Evolutionary conservation across 169 alveolate species (phyloP).

Genomic region (Besnoitia besnoiti): DNA sequence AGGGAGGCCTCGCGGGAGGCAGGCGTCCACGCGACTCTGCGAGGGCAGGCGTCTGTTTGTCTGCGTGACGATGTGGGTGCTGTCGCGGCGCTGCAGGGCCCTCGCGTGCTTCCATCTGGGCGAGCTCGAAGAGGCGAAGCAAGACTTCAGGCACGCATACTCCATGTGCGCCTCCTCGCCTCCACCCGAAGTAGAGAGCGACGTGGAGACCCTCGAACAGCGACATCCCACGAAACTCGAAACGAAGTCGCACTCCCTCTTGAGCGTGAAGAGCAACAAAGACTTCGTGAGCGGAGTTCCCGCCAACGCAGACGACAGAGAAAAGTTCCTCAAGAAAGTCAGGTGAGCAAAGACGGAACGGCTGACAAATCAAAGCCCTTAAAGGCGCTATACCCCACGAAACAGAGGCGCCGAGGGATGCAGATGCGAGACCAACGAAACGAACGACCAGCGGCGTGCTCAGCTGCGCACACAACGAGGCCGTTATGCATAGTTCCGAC

Average conservation of each 20-base stretch:
- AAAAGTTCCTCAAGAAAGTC: slow-evolving; percentile 26
- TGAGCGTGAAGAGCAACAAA: background rate
- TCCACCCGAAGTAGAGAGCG: background rate
- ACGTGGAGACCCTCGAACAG: background rate
- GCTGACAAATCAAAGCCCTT: background rate
- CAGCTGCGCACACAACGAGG: no score
- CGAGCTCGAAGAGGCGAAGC: slow-evolving; percentile 22
- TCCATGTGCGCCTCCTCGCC: background rate
- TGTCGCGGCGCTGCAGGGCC: background rate
- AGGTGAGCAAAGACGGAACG: background rate
- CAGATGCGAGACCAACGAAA: no score
- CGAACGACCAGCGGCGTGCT: no score
- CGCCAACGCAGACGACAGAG: background rate
- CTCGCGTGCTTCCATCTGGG: slow-evolving; percentile 12
- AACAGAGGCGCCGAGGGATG: no score
- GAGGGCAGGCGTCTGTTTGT: no score
- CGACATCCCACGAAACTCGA: background rate
- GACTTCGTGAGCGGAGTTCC: background rate
- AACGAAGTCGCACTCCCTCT: background rate
- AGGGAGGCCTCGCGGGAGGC: no score
- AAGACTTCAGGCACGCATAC: background rate
- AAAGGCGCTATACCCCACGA: background rate
- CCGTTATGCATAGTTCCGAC: no score
- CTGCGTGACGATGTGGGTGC: no score
- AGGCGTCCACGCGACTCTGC: no score